Base-by-base conservation (phyloP, 768 basidiomycete genomes). In the Boletus subcaerulescens region DNA sequence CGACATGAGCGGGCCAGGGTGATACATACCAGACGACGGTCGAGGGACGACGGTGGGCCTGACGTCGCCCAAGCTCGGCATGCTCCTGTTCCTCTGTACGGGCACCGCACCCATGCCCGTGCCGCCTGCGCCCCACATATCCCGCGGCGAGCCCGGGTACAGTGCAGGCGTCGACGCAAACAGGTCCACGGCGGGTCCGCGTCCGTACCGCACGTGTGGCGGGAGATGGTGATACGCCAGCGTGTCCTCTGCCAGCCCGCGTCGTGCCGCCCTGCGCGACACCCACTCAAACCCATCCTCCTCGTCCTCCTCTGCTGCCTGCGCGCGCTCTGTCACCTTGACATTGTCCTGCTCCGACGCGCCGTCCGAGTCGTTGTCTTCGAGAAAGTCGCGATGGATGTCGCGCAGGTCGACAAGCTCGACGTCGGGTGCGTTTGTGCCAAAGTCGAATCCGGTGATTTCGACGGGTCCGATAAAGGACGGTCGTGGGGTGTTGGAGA, bases 381-480 rank as follows among this genome's bases (percentile, higher is more conserved):
- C 91, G 51, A 97, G 82, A 66, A 98, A 98, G 69, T 96, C 95
- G 49, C 85, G 86, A 73, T 95, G 92, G 53, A 98, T 92, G 76
- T 98, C 93, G 45, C 93, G 81, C 48, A 98, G 74, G 73, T 97
- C 97, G 51, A 91, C 85, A 50, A 98, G 80, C 69, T 97, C 92
- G 22, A 95, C 81, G 55, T 94, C 88, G 5, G 97, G 97, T 3
- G 85, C 68, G 18, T 76, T 75, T 0, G 86, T 83, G 32, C 97
- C 97, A 71, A 99, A 95, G 54, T 93, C 90, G 51, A 98, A 80
- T 4, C 86, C 85, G 2, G 85, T 87, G 52, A 98, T 85, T 55
- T 87, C 81, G 55, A 98, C 84, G 14, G 95, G 93, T 3, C 97
- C 97, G 36, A 99, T 90, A 71, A 95, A 98, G 11, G 93, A 93